Evolutionary conservation across 495 filamentous ascomycete species (phyloP).

Genomic region (Gamarada debralockiae): DNA sequence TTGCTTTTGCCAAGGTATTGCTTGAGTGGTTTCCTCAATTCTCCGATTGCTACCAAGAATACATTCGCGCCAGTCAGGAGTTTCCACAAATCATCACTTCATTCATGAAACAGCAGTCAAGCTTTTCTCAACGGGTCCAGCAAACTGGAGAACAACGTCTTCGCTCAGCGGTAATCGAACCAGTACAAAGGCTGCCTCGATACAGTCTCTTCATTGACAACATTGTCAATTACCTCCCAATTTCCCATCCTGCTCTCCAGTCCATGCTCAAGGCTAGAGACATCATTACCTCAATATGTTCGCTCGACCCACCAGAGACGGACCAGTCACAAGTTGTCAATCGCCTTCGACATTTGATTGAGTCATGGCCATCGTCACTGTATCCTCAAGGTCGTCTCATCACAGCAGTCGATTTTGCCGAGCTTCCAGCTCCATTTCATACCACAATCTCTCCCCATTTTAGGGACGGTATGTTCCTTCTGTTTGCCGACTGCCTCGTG

Average conservation of each 20-base stretch:
- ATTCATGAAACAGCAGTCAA: slow-evolving; percentile 73
- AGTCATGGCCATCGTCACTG: slow-evolving; percentile 73
- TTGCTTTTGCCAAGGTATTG: slow-evolving; percentile 71
- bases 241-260: slow-evolving; percentile 76
- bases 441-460: slow-evolving; percentile 23
- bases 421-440: slow-evolving; percentile 70
- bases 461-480: slow-evolving; percentile 66
- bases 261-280: slow-evolving; percentile 80
- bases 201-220: slow-evolving; percentile 97
- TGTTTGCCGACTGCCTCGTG: slow-evolving; percentile 81
- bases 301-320: slow-evolving; percentile 65
- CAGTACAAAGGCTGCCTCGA: slow-evolving; percentile 88
- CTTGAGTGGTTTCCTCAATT: slow-evolving; percentile 90
- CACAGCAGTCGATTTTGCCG: slow-evolving; percentile 75
- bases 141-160: slow-evolving; percentile 87
- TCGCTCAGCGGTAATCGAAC: slow-evolving; percentile 92
- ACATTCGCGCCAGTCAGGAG: slow-evolving; percentile 78
- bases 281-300: slow-evolving; percentile 92
- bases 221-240: slow-evolving; percentile 78
- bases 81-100: slow-evolving; percentile 76
- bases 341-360: slow-evolving; percentile 68
- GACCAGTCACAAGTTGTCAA: slow-evolving; percentile 68
- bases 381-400: slow-evolving; percentile 77
- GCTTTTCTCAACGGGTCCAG: slow-evolving; percentile 72
- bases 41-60: slow-evolving; percentile 81